These are phyloP conservation scores for Tetrahymena malaccensis DNA, from an alignment of 73 alveolate genomes.

Conservation along the genomic window DNA sequence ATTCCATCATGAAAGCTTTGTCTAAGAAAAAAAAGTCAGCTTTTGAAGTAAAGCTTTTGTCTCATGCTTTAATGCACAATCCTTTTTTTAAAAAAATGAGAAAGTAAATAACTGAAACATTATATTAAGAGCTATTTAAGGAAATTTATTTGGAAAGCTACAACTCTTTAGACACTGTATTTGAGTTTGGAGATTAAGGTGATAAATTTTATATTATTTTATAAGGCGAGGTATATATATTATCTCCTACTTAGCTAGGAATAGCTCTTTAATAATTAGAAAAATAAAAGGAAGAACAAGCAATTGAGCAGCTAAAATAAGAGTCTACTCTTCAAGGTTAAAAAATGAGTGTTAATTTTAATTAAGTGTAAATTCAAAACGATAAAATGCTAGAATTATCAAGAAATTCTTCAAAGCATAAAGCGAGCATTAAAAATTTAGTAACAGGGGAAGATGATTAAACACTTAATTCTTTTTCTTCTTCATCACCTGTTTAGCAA, in stretches of 20 bases:
- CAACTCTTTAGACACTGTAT: neutral
- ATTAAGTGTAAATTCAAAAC: neutral
- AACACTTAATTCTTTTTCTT: neutral
- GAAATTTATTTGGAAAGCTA: neutral
- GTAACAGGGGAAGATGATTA: neutral
- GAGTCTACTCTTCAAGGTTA: neutral
- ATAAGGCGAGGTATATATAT: neutral
- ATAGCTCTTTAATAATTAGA: neutral
- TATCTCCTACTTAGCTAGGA: neutral
- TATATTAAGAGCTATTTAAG: neutral
- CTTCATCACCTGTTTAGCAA: neutral
- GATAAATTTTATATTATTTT: neutral
- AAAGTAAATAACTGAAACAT: neutral
- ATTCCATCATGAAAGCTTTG: neutral
- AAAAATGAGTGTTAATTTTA: neutral
- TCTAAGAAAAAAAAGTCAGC: neutral
- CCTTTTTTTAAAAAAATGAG: neutral
- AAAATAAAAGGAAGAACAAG: neutral
- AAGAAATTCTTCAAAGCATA: neutral
- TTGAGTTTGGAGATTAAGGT: neutral
- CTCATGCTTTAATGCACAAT: neutral
- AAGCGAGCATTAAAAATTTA: neutral
- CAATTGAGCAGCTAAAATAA: neutral
- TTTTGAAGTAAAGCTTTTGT: neutral
- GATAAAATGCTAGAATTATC: neutral